Evolutionary conservation across 2,329 filamentous ascomycete species (phyloP), one percentile per base, ranked within the genome.

Genomic region (Rhynchosporium secalis): DNA sequence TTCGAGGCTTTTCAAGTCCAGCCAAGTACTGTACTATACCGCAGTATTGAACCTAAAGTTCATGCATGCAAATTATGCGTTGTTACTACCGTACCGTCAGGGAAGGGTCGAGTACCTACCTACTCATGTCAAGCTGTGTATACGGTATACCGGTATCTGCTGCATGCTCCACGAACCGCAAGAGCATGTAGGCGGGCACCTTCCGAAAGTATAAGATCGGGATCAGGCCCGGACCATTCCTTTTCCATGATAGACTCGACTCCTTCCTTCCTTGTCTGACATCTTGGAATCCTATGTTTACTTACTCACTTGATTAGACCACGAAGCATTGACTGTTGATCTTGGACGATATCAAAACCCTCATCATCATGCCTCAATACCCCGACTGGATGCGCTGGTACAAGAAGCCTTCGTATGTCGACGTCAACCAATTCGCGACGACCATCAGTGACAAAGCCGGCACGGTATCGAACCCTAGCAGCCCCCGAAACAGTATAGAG

Each of bases 381-480:
- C 63, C 63, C 31, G 51, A 55, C 3, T 80, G 78, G 77, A 66
- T 79, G 64, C 62, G 69, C 51, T 81, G 79, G 79, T 81, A 81
- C 70, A 80, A 79, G 72, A 80, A 79, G 68, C 79, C 79, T 2
- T 78, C 80, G 62, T 81, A 80, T 68, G 74, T 78, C 29, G 78
- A 81, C 64, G 77, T 81, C 68, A 77, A 75, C 48, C 75, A 80
- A 63, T 81, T 79, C 65, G 76, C 78, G 29, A 73, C 69, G 40
- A 72, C 70, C 38, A 66, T 79, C 61, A 70, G 72, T 63, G 66
- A 71, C n/a, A 61, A 40, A 15, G 62, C 65, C n/a, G 63, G 52
- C 2, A 49, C 60, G 1, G 33, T 48, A 6, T 48, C 61, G 6
- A 58, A 45, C 8, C 62, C 58, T 28, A 57, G 10, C 7, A 60